phyloP scores from a whole-genome alignment of 139 green algal genomes.

The Deuterostichococcus epilithicus region DNA sequence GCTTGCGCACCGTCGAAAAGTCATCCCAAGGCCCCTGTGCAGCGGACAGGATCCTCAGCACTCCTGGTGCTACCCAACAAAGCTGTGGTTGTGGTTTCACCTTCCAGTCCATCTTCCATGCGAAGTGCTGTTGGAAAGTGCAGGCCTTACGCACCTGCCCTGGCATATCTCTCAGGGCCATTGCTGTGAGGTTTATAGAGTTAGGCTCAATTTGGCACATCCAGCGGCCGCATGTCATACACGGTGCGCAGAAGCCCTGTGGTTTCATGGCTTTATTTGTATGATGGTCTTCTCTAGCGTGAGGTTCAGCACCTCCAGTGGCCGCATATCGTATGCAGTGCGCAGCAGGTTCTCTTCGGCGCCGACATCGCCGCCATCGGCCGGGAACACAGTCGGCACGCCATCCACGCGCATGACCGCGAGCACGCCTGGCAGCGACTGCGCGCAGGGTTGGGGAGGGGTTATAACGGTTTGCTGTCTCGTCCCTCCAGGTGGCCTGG shows the following conservation, averaged over 20 bases:
- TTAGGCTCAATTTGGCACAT: slow-evolving; percentile 11
- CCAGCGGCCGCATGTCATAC: slow-evolving; percentile 37
- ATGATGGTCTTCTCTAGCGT: no score
- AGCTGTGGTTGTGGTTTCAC: no score
- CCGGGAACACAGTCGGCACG: slow-evolving; percentile 75
- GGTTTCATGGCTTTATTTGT: background rate
- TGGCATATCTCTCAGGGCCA: no score
- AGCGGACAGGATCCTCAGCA: no score
- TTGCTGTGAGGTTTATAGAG: no score
- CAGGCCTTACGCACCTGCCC: no score
- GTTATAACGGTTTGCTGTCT: slow-evolving; percentile 9
- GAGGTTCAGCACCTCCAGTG: slow-evolving; percentile 30
- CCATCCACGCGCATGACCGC: slow-evolving; percentile 72
- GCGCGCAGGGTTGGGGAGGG: slow-evolving; percentile 38
- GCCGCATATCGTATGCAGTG: slow-evolving; percentile 70
- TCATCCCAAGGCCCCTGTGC: slow-evolving; percentile 51
- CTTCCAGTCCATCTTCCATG: no score
- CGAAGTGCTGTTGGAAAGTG: no score
- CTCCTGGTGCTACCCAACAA: no score
- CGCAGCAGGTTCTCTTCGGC: slow-evolving; percentile 64
- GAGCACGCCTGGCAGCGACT: slow-evolving; percentile 70
- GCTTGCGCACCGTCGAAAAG: slow-evolving; percentile 56
- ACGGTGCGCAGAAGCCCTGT: background rate
- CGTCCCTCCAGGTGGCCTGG: no score
- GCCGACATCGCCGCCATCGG: slow-evolving; percentile 52